phyloP scores from a whole-genome alignment of 768 basidiomycete species.

The Botryobasidium botryosum region DNA sequence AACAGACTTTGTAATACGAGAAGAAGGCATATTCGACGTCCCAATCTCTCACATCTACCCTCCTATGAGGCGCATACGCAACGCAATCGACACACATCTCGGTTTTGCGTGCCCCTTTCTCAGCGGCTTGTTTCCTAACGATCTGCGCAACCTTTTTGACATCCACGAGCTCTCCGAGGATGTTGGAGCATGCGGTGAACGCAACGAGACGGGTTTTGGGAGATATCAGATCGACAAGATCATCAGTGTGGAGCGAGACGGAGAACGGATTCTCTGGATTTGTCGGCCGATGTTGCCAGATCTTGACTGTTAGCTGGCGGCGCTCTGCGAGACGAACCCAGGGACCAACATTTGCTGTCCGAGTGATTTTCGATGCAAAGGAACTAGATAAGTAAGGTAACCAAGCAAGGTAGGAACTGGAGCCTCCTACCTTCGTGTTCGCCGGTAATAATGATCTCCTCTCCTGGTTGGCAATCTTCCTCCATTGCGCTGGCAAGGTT shows the following conservation, averaged over 20 bases:
- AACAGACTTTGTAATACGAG: constrained; percentile 54
- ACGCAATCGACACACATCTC: constrained; percentile 64
- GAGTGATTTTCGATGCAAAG: no score
- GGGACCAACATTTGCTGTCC: constrained; percentile 48
- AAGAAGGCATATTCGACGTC: constrained; percentile 59
- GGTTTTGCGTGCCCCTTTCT: constrained; percentile 38
- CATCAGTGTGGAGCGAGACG: constrained; percentile 33
- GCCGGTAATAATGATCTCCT: constrained; percentile 62
- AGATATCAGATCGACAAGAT: constrained; percentile 45
- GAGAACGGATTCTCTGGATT: constrained; percentile 43
- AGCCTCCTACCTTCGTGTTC: constrained; percentile 56
- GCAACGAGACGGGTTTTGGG: constrained; percentile 54
- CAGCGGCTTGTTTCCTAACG: constrained; percentile 32
- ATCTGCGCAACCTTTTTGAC: constrained; percentile 39
- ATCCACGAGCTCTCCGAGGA: constrained; percentile 49
- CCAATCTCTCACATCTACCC: constrained; percentile 58
- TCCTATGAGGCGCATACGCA: constrained; percentile 58
- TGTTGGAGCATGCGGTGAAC: constrained; percentile 58
- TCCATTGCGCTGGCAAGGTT: constrained; percentile 52
- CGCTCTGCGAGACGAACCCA: constrained; percentile 62
- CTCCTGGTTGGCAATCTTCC: constrained; percentile 33
- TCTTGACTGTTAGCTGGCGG: constrained; percentile 34
- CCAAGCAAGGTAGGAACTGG: background rate
- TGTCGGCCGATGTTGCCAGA: constrained; percentile 32
- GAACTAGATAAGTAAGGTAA: background rate